Percentiles rank a stretch among this genome's conserved stretches.
Evolutionary conservation across 805 yeast species (phyloP).

Genomic region (Cyberlindnera mycetangii): DNA sequence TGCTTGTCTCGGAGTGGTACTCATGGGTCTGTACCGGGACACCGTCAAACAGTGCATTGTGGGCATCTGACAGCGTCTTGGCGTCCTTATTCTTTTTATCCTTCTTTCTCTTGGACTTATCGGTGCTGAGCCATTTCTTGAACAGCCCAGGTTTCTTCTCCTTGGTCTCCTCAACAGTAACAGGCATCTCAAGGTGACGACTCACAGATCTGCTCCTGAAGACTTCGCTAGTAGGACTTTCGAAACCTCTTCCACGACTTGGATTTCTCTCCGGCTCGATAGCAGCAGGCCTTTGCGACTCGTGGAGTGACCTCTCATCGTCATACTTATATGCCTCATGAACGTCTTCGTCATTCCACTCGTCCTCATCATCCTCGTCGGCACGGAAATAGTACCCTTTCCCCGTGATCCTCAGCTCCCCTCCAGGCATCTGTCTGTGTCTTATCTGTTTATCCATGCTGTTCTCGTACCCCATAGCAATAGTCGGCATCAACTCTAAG

Average conservation of each 20-base stretch:
- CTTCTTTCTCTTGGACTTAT: slow-evolving; percentile 3
- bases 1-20: neutral
- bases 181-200: neutral
- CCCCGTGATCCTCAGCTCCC: slow-evolving; percentile 27
- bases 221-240: neutral
- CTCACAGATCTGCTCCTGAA: slow-evolving; percentile 1
- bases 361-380: slow-evolving; percentile 7
- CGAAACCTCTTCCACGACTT: slow-evolving; percentile 1
- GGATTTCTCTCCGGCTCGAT: neutral
- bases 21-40: neutral
- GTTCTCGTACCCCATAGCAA: slow-evolving; percentile 29
- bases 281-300: neutral
- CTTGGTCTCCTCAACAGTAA: neutral
- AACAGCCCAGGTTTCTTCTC: slow-evolving; percentile 4
- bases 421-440: slow-evolving; percentile 17
- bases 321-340: neutral
- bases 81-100: slow-evolving; percentile 1
- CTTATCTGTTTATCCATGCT: slow-evolving; percentile 17
- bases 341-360: neutral
- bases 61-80: neutral
- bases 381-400: slow-evolving; percentile 23
- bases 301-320: neutral
- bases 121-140: slow-evolving; percentile 8
- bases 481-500: slow-evolving; percentile 27
- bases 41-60: neutral